Evolutionary conservation across 2,329 filamentous ascomycete genomes (phyloP).

Genomic region (Fusarium humuli): DNA sequence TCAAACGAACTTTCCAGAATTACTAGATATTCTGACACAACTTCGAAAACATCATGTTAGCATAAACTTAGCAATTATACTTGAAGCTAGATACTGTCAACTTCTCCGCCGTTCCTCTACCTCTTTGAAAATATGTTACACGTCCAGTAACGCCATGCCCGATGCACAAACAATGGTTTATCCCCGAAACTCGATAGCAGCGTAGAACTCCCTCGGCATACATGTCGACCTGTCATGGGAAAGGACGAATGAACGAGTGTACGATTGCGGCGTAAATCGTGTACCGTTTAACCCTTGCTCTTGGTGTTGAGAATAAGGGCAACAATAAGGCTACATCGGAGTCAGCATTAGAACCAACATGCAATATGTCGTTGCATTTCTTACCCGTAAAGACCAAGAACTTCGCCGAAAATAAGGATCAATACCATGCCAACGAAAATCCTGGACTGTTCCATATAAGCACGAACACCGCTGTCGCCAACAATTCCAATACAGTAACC

Average conservation of each 20-base stretch:
- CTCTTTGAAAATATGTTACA: constrained; percentile 52
- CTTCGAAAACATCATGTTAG: constrained; percentile 12
- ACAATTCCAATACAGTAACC: constrained; percentile 97
- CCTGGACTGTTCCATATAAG: constrained; percentile 95
- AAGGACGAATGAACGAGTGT: constrained; percentile 9
- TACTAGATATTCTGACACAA: not conserved
- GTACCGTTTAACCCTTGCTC: constrained; percentile 67
- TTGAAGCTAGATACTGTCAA: constrained; percentile 41
- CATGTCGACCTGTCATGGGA: constrained; percentile 15
- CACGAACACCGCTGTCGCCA: constrained; percentile 91
- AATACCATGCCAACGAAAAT: constrained; percentile 99
- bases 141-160: constrained; percentile 54
- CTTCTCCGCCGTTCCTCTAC: constrained; percentile 45
- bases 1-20: constrained; percentile 16
- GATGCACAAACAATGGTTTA: constrained; percentile 52
- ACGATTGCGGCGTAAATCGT: not conserved
- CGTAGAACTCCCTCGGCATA: constrained; percentile 28
- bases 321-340: constrained; percentile 78
- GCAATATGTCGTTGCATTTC: constrained; percentile 48
- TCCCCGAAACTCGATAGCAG: constrained; percentile 39
- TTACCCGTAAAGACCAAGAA: constrained; percentile 95
- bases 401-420: constrained; percentile 98
- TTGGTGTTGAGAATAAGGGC: constrained; percentile 93
- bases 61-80: constrained; percentile 19
- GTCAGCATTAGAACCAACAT: constrained; percentile 17